Percentiles rank a stretch among this genome's conserved stretches.
These are phyloP conservation scores for Cronartium quercuum DNA, from an alignment of 1,284 basidiomycete genomes.

Conservation along the genomic window DNA sequence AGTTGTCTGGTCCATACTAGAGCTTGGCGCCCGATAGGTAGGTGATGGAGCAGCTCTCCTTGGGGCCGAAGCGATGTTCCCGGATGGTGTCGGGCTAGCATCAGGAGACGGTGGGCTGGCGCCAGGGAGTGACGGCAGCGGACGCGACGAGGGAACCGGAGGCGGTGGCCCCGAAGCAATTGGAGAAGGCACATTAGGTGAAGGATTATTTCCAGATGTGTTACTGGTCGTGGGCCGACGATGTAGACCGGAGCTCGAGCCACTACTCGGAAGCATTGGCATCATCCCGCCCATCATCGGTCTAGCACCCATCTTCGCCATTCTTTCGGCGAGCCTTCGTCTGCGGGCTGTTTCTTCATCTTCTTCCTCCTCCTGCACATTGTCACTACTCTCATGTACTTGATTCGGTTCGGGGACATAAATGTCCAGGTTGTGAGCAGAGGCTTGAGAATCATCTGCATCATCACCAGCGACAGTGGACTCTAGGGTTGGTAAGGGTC, in stretches of 20 bases:
- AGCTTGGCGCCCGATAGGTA: conserved; percentile 3
- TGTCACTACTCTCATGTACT: neutral
- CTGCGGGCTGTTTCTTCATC: conserved; percentile 24
- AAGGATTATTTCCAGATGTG: neutral
- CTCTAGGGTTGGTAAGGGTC: neutral
- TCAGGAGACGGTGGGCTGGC: neutral
- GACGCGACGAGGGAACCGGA: conserved; percentile 3
- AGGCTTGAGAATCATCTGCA: neutral
- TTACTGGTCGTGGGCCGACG: neutral
- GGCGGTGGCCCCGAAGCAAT: neutral
- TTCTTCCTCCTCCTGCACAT: neutral
- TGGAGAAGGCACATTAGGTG: conserved; percentile 3
- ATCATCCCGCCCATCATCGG: conserved; percentile 37
- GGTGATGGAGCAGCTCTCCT: conserved; percentile 15
- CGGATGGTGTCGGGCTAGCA: neutral
- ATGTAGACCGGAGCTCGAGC: neutral
- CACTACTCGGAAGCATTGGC: conserved; percentile 6
- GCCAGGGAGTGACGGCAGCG: neutral
- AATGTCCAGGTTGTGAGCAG: neutral
- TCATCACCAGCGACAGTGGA: neutral
- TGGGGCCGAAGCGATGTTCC: neutral
- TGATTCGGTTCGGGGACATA: neutral
- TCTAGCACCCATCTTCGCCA: conserved; percentile 35
- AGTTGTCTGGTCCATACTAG: neutral
- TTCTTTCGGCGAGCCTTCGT: conserved; percentile 30